Evolutionary conservation across 768 basidiomycete genomes (phyloP).

Genomic region (Hygrocybe coccinea): DNA sequence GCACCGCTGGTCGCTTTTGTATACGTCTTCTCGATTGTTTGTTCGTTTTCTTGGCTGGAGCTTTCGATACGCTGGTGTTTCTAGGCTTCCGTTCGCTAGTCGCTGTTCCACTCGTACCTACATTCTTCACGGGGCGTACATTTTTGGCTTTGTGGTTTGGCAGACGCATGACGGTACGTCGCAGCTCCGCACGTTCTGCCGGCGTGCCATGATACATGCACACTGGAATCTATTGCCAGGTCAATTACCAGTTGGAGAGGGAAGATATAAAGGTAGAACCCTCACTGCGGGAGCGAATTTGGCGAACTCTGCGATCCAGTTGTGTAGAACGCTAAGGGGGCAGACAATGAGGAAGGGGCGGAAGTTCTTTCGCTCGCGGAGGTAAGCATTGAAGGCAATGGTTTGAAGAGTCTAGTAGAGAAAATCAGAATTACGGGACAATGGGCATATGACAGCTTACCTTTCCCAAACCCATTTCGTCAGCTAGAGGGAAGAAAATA

Average conservation of each 20-base stretch:
- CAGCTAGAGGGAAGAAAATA: constrained; percentile 41
- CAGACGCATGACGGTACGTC: constrained; percentile 53
- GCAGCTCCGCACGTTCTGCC: constrained; percentile 72
- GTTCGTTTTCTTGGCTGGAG: too few species aligned
- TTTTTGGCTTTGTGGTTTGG: constrained; percentile 15
- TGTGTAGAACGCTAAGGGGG: constrained; percentile 88
- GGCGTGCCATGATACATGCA: constrained; percentile 88
- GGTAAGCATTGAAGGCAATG: constrained; percentile 88
- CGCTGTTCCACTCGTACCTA: too few species aligned
- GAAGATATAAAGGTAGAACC: constrained; percentile 8
- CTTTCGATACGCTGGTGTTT: too few species aligned
- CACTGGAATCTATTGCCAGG: constrained; percentile 62
- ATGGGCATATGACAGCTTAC: constrained; percentile 28
- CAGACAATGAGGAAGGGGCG: constrained; percentile 86
- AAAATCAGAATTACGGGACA: constrained; percentile 9
- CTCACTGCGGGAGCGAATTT: constrained; percentile 78
- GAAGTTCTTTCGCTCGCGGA: constrained; percentile 66
- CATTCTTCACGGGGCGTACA: too few species aligned
- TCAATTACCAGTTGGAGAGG: neutral
- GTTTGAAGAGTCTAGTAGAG: constrained; percentile 78
- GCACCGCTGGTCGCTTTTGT: too few species aligned
- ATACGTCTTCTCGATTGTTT: too few species aligned
- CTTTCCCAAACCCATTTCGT: constrained; percentile 94
- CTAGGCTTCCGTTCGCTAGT: too few species aligned
- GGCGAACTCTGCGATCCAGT: constrained; percentile 81